Conservation (phyloP, 345 rosid species). For the Dipteronia sinensis region DNA sequence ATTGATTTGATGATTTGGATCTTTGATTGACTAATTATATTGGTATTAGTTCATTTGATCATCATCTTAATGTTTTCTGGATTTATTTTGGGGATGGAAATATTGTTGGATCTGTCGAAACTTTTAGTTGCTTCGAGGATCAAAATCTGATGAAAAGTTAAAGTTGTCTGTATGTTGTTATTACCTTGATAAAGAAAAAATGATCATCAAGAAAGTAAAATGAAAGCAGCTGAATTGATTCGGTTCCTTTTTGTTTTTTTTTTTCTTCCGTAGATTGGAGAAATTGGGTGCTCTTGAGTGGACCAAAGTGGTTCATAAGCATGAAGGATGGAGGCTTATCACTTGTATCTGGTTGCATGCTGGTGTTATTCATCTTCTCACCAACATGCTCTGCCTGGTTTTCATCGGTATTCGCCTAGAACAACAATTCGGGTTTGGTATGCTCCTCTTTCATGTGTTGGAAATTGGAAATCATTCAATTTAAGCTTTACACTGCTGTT, state of each 20-base stretch:
- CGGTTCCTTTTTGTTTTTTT: background rate
- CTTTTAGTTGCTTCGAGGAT: background rate
- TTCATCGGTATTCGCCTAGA: slow-evolving; percentile 94
- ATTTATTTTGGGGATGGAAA: background rate
- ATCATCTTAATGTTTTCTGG: background rate
- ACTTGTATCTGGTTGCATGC: slow-evolving; percentile 97
- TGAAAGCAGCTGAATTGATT: slow-evolving; percentile 5
- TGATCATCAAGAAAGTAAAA: background rate
- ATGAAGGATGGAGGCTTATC: slow-evolving; percentile 88
- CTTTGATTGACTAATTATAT: background rate
- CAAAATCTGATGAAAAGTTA: background rate
- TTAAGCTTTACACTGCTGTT: background rate
- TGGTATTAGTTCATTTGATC: background rate
- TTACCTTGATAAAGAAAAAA: background rate
- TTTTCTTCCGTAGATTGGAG: slow-evolving; percentile 53
- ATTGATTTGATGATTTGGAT: slow-evolving; percentile 1
- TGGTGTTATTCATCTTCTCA: slow-evolving; percentile 76
- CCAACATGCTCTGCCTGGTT: slow-evolving; percentile 79
- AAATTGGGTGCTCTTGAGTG: slow-evolving; percentile 80
- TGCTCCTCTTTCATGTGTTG: slow-evolving; percentile 7
- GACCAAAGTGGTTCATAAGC: slow-evolving; percentile 60
- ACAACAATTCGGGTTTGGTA: slow-evolving; percentile 95
- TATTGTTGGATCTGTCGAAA: slow-evolving; percentile 4
- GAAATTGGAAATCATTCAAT: background rate
- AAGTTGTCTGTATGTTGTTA: background rate